Evolutionary conservation across 257 asterid species (phyloP), one percentile per base, ranked within the genome.

Genomic region (Gentiana dahurica): DNA sequence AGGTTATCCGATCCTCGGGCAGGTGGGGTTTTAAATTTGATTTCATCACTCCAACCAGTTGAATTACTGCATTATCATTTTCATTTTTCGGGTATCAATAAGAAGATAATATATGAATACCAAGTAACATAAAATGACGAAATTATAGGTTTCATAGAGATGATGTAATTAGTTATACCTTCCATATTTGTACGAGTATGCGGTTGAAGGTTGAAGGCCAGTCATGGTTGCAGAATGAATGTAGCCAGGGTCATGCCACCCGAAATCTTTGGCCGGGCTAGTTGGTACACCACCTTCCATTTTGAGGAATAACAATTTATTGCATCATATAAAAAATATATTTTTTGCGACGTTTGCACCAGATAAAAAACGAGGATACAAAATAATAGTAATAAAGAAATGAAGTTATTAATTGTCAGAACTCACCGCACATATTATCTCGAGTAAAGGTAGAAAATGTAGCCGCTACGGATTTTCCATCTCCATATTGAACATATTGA

Each of bases 241-340:
- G 69, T 67, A 86, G 43, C 97, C 97, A 12, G 97, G 97, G 6
- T 89, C 88, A 64, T 89, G 97, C 97, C 97, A 89, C 44, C 97
- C 97, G 49, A 89, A 89, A 68, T 86, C 95, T 47, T 66, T 61
- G 0, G 94, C 94, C 0, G 96, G 96, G 55, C 94, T 79, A 54
- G 55, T 53, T 2, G 67, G 3, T 5, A 13, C 1, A 0, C 60
- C 54, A 54, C 81, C 95, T 80, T 53, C 39, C 34, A 46, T 13
- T 13, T 5, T 1, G 0, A 15, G 13, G 0, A 12, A 49, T 36
- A n/a, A 55, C 34, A 15, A 53, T 1, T 4, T 4, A 12, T 10
- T 39, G 24, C 45, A 41, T 41, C 46, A 41, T n/a, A n/a, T n/a
- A n/a, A n/a, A n/a, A n/a, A n/a, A n/a, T n/a, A n/a, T n/a, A n/a